Evolutionary conservation across 331 rosid genomes (phyloP).

Genomic region (Ulmus americana): DNA sequence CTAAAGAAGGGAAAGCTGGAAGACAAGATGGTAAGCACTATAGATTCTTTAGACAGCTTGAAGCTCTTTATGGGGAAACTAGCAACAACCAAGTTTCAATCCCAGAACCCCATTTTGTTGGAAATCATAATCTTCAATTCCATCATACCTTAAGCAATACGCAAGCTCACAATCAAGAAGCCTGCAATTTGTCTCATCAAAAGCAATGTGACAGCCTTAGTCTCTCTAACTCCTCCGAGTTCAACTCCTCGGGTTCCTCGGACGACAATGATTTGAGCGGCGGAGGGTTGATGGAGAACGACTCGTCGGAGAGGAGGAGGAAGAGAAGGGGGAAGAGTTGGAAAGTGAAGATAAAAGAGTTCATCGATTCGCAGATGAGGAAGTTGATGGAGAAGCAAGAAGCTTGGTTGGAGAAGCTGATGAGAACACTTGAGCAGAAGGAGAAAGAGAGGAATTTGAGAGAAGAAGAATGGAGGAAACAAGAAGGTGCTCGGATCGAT

Average conservation of each 20-base stretch:
- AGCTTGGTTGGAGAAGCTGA: slow-evolving; percentile 71
- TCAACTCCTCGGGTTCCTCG: slow-evolving; percentile 54
- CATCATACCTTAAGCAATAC: slow-evolving; percentile 17
- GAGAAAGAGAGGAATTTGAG: slow-evolving; percentile 67
- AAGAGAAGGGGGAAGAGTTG: slow-evolving; percentile 32
- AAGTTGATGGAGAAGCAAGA: slow-evolving; percentile 88
- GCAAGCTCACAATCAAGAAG: slow-evolving; percentile 37
- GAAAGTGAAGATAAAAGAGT: slow-evolving; percentile 67
- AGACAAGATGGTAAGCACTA: slow-evolving; percentile 94
- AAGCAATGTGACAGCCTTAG: slow-evolving; percentile 49
- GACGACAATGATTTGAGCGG: slow-evolving; percentile 44
- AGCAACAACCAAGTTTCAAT: slow-evolving; percentile 30
- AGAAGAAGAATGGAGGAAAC: slow-evolving; percentile 82
- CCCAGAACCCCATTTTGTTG: slow-evolving; percentile 40
- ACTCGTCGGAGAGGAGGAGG: slow-evolving; percentile 32
- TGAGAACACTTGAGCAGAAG: slow-evolving; percentile 61
- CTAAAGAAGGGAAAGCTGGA: slow-evolving; percentile 91
- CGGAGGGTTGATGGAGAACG: slow-evolving; percentile 27
- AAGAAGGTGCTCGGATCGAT: slow-evolving; percentile 54
- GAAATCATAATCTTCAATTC: slow-evolving; percentile 23
- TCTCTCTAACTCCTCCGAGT: slow-evolving; percentile 63
- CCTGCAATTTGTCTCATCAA: slow-evolving; percentile 19
- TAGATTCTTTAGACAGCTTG: slow-evolving; percentile 96
- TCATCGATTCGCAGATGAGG: slow-evolving; percentile 75
- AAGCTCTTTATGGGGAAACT: slow-evolving; percentile 81